Conservation (phyloP, 2,329 filamentous ascomycete genomes). For the Nigrograna mackinnonii region DNA sequence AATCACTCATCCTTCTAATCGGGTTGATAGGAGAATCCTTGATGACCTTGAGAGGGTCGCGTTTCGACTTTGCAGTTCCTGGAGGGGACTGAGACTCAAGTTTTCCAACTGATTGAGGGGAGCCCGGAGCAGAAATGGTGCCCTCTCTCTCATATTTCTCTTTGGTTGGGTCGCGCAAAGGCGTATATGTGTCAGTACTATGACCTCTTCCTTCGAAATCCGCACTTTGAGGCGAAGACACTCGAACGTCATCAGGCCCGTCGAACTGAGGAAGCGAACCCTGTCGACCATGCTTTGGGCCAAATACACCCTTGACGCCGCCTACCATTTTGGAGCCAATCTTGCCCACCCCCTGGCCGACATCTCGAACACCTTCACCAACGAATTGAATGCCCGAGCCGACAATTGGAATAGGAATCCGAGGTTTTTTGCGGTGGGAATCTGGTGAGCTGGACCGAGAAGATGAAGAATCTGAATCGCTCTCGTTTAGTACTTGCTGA, state of each 20-base stretch:
- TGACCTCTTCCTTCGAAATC: slow-evolving; percentile 29
- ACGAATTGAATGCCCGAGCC: slow-evolving; percentile 48
- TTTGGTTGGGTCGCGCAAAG: slow-evolving; percentile 23
- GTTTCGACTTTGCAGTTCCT: slow-evolving; percentile 5
- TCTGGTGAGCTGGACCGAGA: slow-evolving; percentile 37
- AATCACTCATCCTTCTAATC: slow-evolving; percentile 31
- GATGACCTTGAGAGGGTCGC: slow-evolving; percentile 21
- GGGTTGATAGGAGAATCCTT: slow-evolving; percentile 28
- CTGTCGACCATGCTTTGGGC: slow-evolving; percentile 18
- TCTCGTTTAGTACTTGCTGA: slow-evolving; percentile 46
- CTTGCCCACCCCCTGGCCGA: slow-evolving; percentile 50
- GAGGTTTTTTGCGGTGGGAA: slow-evolving; percentile 24
- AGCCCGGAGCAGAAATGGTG: slow-evolving; percentile 21
- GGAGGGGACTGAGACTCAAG: slow-evolving; percentile 21
- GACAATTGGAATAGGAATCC: slow-evolving; percentile 50
- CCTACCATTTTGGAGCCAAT: slow-evolving; percentile 44
- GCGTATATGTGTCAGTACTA: slow-evolving; percentile 36
- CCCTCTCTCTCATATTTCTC: slow-evolving; percentile 27
- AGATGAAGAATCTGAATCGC: slow-evolving; percentile 23
- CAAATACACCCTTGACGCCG: slow-evolving; percentile 40
- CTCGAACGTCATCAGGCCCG: slow-evolving; percentile 19
- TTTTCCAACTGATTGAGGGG: slow-evolving; percentile 21
- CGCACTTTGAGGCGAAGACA: slow-evolving; percentile 27
- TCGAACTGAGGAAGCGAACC: slow-evolving; percentile 17
- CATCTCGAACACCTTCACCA: slow-evolving; percentile 52